Base-by-base conservation (phyloP, 2,329 filamentous ascomycete genomes). In the Fusarium nurragi region DNA sequence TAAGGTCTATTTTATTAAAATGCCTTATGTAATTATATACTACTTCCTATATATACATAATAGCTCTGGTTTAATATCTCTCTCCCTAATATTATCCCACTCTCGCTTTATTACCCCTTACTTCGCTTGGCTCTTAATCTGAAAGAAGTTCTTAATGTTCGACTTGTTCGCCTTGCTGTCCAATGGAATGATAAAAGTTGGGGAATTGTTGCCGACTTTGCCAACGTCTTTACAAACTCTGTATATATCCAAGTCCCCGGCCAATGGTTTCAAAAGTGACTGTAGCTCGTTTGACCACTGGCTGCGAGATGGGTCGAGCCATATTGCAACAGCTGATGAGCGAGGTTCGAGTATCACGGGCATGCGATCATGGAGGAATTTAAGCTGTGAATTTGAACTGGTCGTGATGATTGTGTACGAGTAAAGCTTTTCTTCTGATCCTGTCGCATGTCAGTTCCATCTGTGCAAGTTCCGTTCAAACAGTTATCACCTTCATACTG, bases 401-500 rank as follows among this genome's bases (percentile, higher is more conserved):
- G 94, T 98, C 1, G 95, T 99, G 75, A 98, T 94, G 74, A 99
- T 88, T 3, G 94, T 94, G 77, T 97, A 99, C 0, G 93, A 96
- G 75, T 94, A 97, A 6, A 88, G 79, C 75, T 90, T 91, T 64
- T 91, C 84, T 4, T 87, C 83, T 40, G 70, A 65, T 26, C 52
- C 68, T 71, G 25, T 16, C 4, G 9, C 12, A 19, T 18, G 28
- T 64, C 5, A 65, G 59, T 16, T 21, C n/a, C 18, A 5, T n/a
- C 22, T 34, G 7, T 13, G 18, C 9, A 11, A 18, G 6, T 9
- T 11, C 26, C n/a, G 5, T 9, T 11, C 6, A 23, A 14, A 22
- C 11, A n/a, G 19, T 9, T 60, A 72, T 73, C 72, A 89, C 90
- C 90, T 78, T 96, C 90, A 72, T 91, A 95, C 69, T 88, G 83